phyloP scores from a whole-genome alignment of 2,329 filamentous ascomycete genomes.

The Fusarium chaquense region DNA sequence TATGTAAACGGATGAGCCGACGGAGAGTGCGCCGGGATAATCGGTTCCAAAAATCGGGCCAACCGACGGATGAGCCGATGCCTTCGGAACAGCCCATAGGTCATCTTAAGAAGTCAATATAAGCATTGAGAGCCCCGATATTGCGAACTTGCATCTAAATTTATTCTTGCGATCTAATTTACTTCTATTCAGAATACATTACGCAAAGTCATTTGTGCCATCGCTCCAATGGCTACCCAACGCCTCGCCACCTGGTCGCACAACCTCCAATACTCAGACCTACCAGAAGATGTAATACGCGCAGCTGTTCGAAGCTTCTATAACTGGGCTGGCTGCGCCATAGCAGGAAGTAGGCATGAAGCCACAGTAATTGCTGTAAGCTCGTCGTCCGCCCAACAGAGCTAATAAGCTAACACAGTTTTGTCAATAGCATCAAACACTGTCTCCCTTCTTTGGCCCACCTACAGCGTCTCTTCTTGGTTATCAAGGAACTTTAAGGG shows the following conservation, averaged over 20 bases:
- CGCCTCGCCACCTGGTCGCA: conserved; percentile 8
- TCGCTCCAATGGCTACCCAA: conserved; percentile 5
- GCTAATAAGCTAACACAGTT: neutral
- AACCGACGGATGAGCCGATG: conserved; percentile 13
- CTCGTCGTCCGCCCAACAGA: accelerated
- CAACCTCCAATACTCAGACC: conserved; percentile 7
- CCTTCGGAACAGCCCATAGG: neutral
- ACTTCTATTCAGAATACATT: neutral
- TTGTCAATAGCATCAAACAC: neutral
- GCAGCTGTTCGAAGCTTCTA: conserved; percentile 16
- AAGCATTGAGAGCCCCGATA: neutral
- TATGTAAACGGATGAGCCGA: neutral
- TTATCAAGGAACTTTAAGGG: accelerated
- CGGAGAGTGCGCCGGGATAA: neutral
- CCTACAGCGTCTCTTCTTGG: conserved; percentile 1
- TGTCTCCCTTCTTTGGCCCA: neutral
- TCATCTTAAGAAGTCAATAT: neutral
- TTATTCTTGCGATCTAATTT: neutral
- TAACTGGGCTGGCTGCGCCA: conserved; percentile 6
- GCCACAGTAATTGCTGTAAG: neutral
- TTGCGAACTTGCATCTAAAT: too few species aligned
- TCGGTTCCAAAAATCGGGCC: neutral
- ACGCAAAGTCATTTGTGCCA: neutral
- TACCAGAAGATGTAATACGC: neutral
- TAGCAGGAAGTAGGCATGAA: conserved; percentile 6